A percentile compares a stretch with the other conserved stretches of the same genome.
Evolutionary conservation across 257 asterid genomes (phyloP).

Genomic region (Lithospermum erythrorhizon): DNA sequence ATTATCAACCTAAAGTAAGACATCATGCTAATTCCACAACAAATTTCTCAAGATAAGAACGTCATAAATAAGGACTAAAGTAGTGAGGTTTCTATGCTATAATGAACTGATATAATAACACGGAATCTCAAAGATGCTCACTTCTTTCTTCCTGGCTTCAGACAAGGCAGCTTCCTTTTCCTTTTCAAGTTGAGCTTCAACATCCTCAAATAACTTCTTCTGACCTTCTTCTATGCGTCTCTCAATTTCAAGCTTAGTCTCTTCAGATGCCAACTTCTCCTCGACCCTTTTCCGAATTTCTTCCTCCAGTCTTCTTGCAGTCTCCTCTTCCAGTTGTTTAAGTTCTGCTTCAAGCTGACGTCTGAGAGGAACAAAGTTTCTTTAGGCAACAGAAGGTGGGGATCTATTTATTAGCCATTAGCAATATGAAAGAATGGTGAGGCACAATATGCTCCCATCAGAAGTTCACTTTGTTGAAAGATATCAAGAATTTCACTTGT

Average conservation of each 20-base stretch:
- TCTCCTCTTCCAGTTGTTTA: slow-evolving; percentile 79
- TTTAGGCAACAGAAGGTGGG: slow-evolving; percentile 9
- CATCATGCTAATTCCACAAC: not conserved
- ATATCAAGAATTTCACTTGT: too few species aligned
- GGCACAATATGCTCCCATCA: not conserved
- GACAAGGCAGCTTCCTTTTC: slow-evolving; percentile 79
- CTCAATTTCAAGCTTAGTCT: slow-evolving; percentile 54
- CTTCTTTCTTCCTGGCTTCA: slow-evolving; percentile 84
- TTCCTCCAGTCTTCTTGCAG: slow-evolving; percentile 77
- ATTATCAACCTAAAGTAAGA: not conserved
- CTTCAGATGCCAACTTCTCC: slow-evolving; percentile 65
- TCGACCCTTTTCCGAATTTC: slow-evolving; percentile 74
- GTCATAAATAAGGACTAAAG: not conserved
- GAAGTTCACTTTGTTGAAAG: not conserved
- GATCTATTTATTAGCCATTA: slow-evolving; percentile 2
- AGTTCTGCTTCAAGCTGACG: slow-evolving; percentile 75
- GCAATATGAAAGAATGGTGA: not conserved
- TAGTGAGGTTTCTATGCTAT: too few species aligned
- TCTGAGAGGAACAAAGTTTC: slow-evolving; percentile 26
- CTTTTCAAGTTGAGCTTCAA: slow-evolving; percentile 57
- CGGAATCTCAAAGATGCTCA: slow-evolving; percentile 26
- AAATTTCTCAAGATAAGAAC: not conserved
- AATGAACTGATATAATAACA: not conserved
- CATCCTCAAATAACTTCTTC: slow-evolving; percentile 59
- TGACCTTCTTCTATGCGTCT: slow-evolving; percentile 54